A percentile compares a stretch with the other conserved stretches of the same genome.
phyloP scores from a whole-genome alignment of 805 yeast species.

The Saccharomycopsis sp. region DNA sequence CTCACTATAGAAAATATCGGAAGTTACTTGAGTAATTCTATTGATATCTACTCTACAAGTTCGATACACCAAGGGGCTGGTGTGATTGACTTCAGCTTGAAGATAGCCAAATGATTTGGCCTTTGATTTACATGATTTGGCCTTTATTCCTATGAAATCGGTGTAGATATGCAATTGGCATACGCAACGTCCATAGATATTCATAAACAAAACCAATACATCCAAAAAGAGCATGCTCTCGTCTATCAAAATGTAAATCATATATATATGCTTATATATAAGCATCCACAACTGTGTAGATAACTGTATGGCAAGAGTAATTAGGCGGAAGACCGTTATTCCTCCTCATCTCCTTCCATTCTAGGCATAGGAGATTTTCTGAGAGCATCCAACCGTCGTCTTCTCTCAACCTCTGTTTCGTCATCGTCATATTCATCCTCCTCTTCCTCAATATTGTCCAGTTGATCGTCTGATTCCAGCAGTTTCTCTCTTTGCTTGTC shows the following conservation, averaged over 20 bases:
- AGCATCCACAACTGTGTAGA: constrained; percentile 93
- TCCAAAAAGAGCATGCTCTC: no score
- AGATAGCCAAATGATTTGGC: constrained; percentile 49
- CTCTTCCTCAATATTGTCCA: constrained; percentile 8
- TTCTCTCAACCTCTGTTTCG: constrained; percentile 20
- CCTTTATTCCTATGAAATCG: no score
- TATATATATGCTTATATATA: constrained; percentile 38
- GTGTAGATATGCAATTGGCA: no score
- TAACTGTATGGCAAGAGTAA: neutral
- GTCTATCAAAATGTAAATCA: neutral
- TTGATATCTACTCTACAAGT: constrained; percentile 87
- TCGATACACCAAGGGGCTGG: constrained; percentile 89
- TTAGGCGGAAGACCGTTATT: no score
- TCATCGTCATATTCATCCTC: constrained; percentile 13
- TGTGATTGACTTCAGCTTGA: constrained; percentile 77
- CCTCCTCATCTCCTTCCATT: constrained; percentile 19
- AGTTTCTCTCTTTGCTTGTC: neutral
- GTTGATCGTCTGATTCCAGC: neutral
- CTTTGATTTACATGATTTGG: no score
- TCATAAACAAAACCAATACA: no score
- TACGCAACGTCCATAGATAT: no score
- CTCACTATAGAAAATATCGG: constrained; percentile 61
- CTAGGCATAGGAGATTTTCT: constrained; percentile 7
- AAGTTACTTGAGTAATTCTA: constrained; percentile 62
- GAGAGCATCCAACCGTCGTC: constrained; percentile 20